These are phyloP conservation scores for Claviceps purpurea DNA, from an alignment of 2,329 filamentous ascomycete species.

Conservation along the genomic window DNA sequence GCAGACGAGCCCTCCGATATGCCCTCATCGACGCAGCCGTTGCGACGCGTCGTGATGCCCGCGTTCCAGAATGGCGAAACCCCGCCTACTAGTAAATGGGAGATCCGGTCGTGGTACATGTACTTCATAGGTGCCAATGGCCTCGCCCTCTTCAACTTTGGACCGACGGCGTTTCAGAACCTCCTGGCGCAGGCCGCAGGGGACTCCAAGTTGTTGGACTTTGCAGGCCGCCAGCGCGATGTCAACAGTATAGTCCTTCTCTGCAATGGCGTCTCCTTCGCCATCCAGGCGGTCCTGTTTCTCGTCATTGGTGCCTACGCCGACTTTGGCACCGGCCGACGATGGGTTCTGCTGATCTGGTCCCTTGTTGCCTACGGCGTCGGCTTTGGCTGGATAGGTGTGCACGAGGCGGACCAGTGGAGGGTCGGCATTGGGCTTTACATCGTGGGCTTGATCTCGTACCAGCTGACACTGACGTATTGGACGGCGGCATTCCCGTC, in stretches of 20 bases:
- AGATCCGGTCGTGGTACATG: slow-evolving; percentile 16
- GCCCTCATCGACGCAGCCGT: background rate
- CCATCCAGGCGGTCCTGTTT: slow-evolving; percentile 47
- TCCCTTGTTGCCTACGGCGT: slow-evolving; percentile 48
- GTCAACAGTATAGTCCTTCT: slow-evolving; percentile 53
- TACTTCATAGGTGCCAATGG: slow-evolving; percentile 59
- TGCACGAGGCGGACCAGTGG: slow-evolving; percentile 48
- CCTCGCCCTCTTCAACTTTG: slow-evolving; percentile 49
- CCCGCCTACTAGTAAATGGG: slow-evolving; percentile 11
- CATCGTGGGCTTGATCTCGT: slow-evolving; percentile 52
- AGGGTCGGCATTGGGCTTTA: slow-evolving; percentile 46
- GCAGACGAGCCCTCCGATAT: background rate
- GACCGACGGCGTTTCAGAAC: slow-evolving; percentile 51
- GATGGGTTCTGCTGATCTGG: slow-evolving; percentile 47
- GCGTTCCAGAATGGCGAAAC: background rate
- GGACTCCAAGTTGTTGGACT: slow-evolving; percentile 35
- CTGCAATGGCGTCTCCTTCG: slow-evolving; percentile 54
- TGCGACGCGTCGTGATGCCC: slow-evolving; percentile 1
- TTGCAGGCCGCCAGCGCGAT: slow-evolving; percentile 42
- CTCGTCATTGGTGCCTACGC: slow-evolving; percentile 38
- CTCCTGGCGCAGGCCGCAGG: slow-evolving; percentile 46
- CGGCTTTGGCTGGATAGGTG: slow-evolving; percentile 54
- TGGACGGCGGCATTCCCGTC: slow-evolving; percentile 47
- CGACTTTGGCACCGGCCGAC: slow-evolving; percentile 53
- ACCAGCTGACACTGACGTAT: slow-evolving; percentile 54